Percentiles rank a stretch among this genome's conserved stretches.
These are phyloP conservation scores for Komagataella pastoris DNA, from an alignment of 805 yeast genomes.

Conservation along the genomic window DNA sequence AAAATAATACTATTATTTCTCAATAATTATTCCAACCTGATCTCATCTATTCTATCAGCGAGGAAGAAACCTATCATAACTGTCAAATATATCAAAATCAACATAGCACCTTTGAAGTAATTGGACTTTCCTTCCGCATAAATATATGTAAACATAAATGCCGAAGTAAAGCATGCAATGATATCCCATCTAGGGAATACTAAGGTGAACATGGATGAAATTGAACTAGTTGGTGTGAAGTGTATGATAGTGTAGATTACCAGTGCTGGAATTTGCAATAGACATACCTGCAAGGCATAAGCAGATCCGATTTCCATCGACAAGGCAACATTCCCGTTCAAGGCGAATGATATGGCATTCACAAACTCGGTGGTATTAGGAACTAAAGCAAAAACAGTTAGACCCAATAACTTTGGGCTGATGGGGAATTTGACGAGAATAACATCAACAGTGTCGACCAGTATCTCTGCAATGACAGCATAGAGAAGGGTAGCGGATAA, in stretches of 20 bases:
- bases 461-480: constrained; percentile 87
- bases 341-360: constrained; percentile 94
- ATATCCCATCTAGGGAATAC: constrained; percentile 95
- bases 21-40: not conserved
- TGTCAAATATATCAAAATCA: constrained; percentile 66
- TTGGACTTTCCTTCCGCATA: constrained; percentile 96
- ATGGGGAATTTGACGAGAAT: constrained; percentile 72
- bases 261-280: constrained; percentile 85
- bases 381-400: constrained; percentile 89
- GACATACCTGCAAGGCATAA: constrained; percentile 89
- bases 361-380: constrained; percentile 96
- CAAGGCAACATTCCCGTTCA: constrained; percentile 89
- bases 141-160: constrained; percentile 80
- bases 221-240: constrained; percentile 16
- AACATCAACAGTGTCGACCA: constrained; percentile 85
- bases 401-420: constrained; percentile 81
- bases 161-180: constrained; percentile 71
- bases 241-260: constrained; percentile 59
- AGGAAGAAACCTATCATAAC: constrained; percentile 74
- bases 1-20: not conserved
- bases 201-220: constrained; percentile 51
- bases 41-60: constrained; percentile 24
- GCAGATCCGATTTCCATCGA: constrained; percentile 98
- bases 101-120: constrained; percentile 87
- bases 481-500: constrained; percentile 76